Evolutionary conservation across 257 asterid genomes (phyloP), one percentile per base, ranked within the genome.

Genomic region (Rubia yunnanensis): DNA sequence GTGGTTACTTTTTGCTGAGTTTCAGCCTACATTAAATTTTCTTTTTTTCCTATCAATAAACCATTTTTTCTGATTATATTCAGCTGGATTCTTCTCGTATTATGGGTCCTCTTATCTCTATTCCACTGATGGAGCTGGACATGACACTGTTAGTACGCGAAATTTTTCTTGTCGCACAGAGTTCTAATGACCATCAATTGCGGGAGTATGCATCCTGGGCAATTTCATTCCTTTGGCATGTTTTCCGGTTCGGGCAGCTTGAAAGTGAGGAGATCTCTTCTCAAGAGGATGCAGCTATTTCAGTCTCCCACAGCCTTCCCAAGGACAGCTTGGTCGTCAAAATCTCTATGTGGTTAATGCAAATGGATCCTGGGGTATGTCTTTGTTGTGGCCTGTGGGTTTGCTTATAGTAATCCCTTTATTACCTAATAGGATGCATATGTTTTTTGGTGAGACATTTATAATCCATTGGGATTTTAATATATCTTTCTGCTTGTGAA

Each of bases 141-240:
- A 66, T 68, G 36, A 88, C 86, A 17, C 73, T 89, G 60, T 56
- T 84, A 70, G 77, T 90, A 75, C 97, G 91, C 72, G 99, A 94
- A 70, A 78, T 88, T 38, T 94, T 89, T 80, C 94, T 89, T 49
- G 73, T 77, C 17, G 91, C 96, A 15, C 90, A 88, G 79, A 86
- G 74, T 73, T 77, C 92, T 73, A 82, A 79, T 77, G 94, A 87
- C 70, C 84, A 82, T 66, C 87, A 76, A 56, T 73, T 84, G 65
- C 94, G 82, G 77, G 85, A 90, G 67, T 75, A 78, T 81, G 99
- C 95, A 49, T 88, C 99, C 57, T 90, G 99, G 99, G 83, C 95
- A 67, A 63, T 88, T 73, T 88, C 96, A 28, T 85, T 84, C 81
- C 97, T 94, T 60, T 70, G 94, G 77, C 95, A 94, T 78, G 82